Base-by-base conservation (phyloP, 108 stramenopile genomes). In the Aurantiochytrium sp. region DNA sequence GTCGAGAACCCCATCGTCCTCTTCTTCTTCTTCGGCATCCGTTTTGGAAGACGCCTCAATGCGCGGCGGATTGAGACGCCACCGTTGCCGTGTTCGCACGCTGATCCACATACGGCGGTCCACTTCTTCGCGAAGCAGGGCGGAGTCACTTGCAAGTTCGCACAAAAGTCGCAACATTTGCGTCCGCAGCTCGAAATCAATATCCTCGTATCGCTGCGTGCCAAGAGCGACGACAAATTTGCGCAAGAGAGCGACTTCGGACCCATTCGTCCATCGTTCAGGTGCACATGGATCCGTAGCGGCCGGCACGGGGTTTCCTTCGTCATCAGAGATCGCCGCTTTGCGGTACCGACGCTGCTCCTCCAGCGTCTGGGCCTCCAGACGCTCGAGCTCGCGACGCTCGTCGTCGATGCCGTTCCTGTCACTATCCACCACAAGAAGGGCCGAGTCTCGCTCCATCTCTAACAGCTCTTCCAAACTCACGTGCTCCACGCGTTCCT, bases 401-500 rank as follows among this genome's bases (percentile, higher is more conserved):
- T 83, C 76, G 51, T 83, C 76, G 14, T 83, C 76, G 49, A 83
- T 53, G n/a, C 76, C 76, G 51, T 83, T 83, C 5, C 76, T 43
- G 10, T 83, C 76, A 23, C 76, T 83, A 45, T 53, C 76, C n/a
- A 83, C 51, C 25, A 47, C 49, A 53, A 83, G 76, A 3, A 83
- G 51, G 14, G 76, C 76, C 6, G 76, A 83, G 10, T 83, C 76
- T 2, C 51, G 45, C 23, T 83, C 76, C 25, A 83, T 21, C 23
- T 47, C 4, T 4, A 25, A 12, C 45, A 83, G 76, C 76, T 83
- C 76, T 12, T 23, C 76, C 8, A 47, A 45, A 0, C 14, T 83
- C 49, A 83, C 76, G 16, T 53, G n/a, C 76, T 53, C 45, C 6
- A 83, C 76, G 4, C n/a, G 45, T 6, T 35, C 76, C 64, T 69